These are phyloP conservation scores for Thalassiosira profunda DNA, from an alignment of 108 stramenopile species.

Conservation along the genomic window DNA sequence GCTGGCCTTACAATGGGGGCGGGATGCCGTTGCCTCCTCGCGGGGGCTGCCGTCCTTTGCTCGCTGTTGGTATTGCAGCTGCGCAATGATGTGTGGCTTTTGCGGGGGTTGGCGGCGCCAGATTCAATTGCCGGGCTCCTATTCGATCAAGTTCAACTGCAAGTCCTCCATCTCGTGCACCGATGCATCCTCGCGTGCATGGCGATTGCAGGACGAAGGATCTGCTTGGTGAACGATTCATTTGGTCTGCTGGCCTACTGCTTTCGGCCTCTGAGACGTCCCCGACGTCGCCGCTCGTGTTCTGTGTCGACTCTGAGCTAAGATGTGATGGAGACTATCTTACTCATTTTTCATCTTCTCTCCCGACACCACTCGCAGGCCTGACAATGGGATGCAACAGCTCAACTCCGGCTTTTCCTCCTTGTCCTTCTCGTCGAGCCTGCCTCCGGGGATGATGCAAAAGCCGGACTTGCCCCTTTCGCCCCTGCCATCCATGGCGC, in stretches of 20 bases:
- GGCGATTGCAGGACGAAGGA: no score
- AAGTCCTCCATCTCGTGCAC: no score
- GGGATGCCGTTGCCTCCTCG: neutral
- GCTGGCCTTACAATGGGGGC: neutral
- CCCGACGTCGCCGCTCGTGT: neutral
- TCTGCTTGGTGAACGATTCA: no score
- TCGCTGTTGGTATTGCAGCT: neutral
- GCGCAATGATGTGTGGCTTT: neutral
- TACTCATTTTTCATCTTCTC: neutral
- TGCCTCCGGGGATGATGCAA: constrained; percentile 19
- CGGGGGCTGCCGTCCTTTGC: neutral
- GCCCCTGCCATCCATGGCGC: constrained; percentile 14
- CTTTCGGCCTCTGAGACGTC: neutral
- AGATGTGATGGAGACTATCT: neutral
- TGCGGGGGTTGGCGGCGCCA: neutral
- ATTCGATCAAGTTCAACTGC: no score
- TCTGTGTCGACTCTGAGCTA: neutral
- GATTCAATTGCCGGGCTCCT: no score
- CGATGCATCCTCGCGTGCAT: no score
- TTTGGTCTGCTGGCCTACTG: neutral
- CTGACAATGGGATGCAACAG: constrained; percentile 23
- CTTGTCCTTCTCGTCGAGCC: constrained; percentile 21
- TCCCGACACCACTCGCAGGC: neutral
- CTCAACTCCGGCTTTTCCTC: constrained; percentile 23
- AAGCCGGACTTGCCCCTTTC: constrained; percentile 16